These are phyloP conservation scores for Syzygium malaccense DNA, from an alignment of 441 rosid species.

Conservation along the genomic window DNA sequence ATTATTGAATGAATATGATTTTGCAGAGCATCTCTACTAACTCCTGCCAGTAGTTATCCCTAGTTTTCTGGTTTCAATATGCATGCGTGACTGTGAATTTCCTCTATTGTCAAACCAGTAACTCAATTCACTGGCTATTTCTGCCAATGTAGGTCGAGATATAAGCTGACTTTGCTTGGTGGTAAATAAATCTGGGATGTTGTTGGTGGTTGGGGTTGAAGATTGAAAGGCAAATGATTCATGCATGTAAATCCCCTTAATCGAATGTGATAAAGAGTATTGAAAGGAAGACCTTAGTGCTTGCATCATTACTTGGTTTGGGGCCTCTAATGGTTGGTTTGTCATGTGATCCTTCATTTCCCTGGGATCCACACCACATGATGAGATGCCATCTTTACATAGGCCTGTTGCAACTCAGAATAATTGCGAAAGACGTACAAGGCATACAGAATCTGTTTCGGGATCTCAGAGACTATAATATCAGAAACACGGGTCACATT, in stretches of 20 bases:
- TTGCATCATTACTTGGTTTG: background rate
- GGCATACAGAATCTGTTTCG: background rate
- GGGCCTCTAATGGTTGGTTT: background rate
- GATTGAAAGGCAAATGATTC: background rate
- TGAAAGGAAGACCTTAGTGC: background rate
- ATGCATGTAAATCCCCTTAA: background rate
- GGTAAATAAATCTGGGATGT: background rate
- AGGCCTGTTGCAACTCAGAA: background rate
- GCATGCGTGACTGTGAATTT: background rate
- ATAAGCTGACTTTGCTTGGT: background rate
- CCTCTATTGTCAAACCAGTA: background rate
- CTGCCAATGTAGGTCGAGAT: background rate
- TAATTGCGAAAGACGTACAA: background rate
- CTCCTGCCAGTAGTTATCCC: background rate
- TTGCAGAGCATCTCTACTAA: background rate
- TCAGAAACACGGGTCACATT: background rate
- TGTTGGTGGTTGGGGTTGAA: background rate
- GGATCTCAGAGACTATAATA: background rate
- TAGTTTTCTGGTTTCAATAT: background rate
- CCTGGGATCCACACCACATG: background rate
- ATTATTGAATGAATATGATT: background rate
- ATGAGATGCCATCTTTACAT: background rate
- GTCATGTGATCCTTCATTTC: background rate
- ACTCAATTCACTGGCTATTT: background rate
- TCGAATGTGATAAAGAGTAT: background rate